A percentile compares a stretch with the other conserved stretches of the same genome.
Evolutionary conservation across 2,329 filamentous ascomycete species (phyloP).

Genomic region (Gremmenia infestans): DNA sequence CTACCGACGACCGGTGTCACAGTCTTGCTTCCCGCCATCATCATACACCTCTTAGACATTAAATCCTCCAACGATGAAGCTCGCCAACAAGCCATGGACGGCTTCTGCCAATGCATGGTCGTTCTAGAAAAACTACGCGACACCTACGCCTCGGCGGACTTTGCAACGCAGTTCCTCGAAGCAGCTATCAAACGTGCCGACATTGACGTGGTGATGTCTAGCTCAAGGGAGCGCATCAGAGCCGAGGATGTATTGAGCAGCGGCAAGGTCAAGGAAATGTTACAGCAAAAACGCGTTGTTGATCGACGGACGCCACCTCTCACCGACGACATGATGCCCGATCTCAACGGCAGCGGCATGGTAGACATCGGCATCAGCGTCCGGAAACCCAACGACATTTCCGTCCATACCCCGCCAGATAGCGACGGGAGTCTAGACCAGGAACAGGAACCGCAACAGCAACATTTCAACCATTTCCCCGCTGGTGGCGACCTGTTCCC

Average conservation of each 20-base stretch:
- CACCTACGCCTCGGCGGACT: constrained; percentile 91
- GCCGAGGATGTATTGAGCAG: background rate
- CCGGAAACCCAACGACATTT: constrained; percentile 8
- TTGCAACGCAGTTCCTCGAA: constrained; percentile 91
- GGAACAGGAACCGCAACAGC: background rate
- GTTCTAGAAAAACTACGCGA: constrained; percentile 84
- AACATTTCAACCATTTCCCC: background rate
- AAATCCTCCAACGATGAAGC: constrained; percentile 72
- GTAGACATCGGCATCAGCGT: constrained; percentile 1
- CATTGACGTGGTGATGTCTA: constrained; percentile 41
- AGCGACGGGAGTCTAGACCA: constrained; percentile 1
- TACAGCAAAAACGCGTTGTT: background rate
- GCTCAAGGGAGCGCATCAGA: background rate
- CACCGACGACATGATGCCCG: background rate
- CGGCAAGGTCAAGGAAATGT: constrained; percentile 8
- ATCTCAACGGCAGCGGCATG: background rate
- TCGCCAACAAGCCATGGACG: constrained; percentile 67
- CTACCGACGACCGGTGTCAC: constrained; percentile 88
- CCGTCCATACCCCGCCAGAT: constrained; percentile 17
- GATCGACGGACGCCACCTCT: constrained; percentile 13
- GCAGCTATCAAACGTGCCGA: constrained; percentile 84
- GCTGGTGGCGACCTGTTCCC: background rate
- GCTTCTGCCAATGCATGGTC: constrained; percentile 88
- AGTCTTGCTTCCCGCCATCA: constrained; percentile 85
- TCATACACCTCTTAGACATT: constrained; percentile 89